These are phyloP conservation scores for Anthracocystis setariae DNA, from an alignment of 1,284 basidiomycete genomes.

Conservation along the genomic window DNA sequence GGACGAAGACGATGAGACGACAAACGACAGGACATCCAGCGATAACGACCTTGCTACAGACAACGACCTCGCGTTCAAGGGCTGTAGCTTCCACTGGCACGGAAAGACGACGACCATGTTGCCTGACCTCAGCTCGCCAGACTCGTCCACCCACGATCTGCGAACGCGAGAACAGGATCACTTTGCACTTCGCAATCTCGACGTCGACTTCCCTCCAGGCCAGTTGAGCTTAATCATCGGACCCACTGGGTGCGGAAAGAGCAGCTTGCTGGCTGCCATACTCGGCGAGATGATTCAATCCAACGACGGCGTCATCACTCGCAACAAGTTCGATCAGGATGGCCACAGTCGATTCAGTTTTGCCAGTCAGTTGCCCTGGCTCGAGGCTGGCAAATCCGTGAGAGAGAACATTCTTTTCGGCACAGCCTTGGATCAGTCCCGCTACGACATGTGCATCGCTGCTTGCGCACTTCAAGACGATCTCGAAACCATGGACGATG, in stretches of 20 bases:
- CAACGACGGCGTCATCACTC: slow-evolving; percentile 25
- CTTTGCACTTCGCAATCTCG: slow-evolving; percentile 43
- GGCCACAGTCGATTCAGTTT: slow-evolving; percentile 54
- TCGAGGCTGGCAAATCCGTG: slow-evolving; percentile 49
- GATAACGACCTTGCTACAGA: slow-evolving; percentile 68
- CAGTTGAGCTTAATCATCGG: slow-evolving; percentile 56
- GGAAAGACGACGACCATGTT: slow-evolving; percentile 9
- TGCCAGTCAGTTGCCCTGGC: slow-evolving; percentile 47
- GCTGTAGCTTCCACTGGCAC: slow-evolving; percentile 25
- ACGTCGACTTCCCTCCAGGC: slow-evolving; percentile 42
- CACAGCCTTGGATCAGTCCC: slow-evolving; percentile 37
- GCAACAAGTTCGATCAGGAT: slow-evolving; percentile 46
- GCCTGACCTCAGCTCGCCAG: neutral
- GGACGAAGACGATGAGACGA: slow-evolving; percentile 37
- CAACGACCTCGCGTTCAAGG: slow-evolving; percentile 17
- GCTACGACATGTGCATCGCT: slow-evolving; percentile 53
- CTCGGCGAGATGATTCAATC: slow-evolving; percentile 57
- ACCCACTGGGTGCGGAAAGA: slow-evolving; percentile 61
- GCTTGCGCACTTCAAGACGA: slow-evolving; percentile 62
- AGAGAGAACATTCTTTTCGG: slow-evolving; percentile 61
- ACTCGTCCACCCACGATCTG: neutral
- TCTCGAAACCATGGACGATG: slow-evolving; percentile 55
- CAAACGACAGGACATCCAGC: slow-evolving; percentile 73
- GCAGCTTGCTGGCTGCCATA: slow-evolving; percentile 55
- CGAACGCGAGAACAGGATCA: neutral